Percentiles rank a stretch among this genome's conserved stretches.
Conservation (phyloP, 2,329 filamentous ascomycete genomes). For the Plenodomus biglobosus region DNA sequence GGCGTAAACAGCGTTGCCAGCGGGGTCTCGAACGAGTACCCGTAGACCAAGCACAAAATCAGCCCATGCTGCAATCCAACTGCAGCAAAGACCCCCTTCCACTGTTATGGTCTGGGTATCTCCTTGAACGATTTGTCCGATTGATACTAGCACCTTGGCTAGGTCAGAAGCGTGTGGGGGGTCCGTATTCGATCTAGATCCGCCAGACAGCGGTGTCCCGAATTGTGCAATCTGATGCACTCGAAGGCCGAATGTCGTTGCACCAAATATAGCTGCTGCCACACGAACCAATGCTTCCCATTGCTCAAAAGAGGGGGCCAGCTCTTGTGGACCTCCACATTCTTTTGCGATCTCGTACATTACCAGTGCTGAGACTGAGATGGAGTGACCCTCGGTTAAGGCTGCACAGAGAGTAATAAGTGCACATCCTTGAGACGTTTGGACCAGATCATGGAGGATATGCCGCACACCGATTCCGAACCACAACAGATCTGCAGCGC, state of each 20-base stretch:
- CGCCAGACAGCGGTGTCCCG: not conserved
- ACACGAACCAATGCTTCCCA: slow-evolving; percentile 7
- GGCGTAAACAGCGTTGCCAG: not conserved
- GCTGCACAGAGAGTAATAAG: slow-evolving; percentile 11
- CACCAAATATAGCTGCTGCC: slow-evolving; percentile 3
- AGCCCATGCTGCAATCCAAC: slow-evolving; percentile 6
- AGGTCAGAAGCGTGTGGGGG: slow-evolving; percentile 5
- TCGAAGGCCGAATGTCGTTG: slow-evolving; percentile 4
- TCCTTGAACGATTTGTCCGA: slow-evolving; percentile 3
- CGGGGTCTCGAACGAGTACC: slow-evolving; percentile 1
- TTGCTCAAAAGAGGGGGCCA: slow-evolving; percentile 8
- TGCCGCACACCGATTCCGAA: slow-evolving; percentile 14
- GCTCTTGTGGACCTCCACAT: slow-evolving; percentile 1
- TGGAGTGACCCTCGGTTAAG: slow-evolving; percentile 1
- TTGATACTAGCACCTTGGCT: not conserved
- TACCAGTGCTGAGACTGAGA: not conserved
- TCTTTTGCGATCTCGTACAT: slow-evolving; percentile 8
- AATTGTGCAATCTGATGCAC: slow-evolving; percentile 4
- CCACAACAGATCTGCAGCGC: slow-evolving; percentile 9
- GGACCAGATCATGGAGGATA: slow-evolving; percentile 9
- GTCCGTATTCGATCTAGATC: not conserved
- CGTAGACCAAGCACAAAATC: slow-evolving; percentile 7
- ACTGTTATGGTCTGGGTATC: not conserved
- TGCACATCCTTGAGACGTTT: slow-evolving; percentile 13
- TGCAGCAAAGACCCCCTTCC: slow-evolving; percentile 2